phyloP scores from a whole-genome alignment of 2,329 filamentous ascomycete genomes.

The Trichoderma lentiforme region DNA sequence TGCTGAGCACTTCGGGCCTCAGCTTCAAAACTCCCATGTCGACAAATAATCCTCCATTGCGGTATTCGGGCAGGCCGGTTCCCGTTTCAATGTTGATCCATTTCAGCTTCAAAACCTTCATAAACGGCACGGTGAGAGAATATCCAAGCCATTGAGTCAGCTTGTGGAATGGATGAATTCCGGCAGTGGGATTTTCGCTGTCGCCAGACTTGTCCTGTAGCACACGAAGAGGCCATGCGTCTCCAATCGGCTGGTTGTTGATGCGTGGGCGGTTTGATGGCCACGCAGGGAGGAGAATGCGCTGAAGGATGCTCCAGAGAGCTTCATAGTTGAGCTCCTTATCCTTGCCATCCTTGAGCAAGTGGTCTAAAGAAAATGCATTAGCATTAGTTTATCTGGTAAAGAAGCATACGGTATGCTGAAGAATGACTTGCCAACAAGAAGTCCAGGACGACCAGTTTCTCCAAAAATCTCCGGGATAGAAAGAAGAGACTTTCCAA shows the following conservation, averaged over 20 bases:
- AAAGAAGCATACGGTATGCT: not conserved
- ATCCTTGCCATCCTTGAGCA: slow-evolving; percentile 30
- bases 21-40: slow-evolving; percentile 54
- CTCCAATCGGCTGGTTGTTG: slow-evolving; percentile 42
- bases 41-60: slow-evolving; percentile 68
- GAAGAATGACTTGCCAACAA: slow-evolving; percentile 40
- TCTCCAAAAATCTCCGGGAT: slow-evolving; percentile 40
- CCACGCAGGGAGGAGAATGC: slow-evolving; percentile 47
- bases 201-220: slow-evolving; percentile 4
- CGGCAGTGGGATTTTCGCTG: not conserved
- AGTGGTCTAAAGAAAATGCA: slow-evolving; percentile 34
- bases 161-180: slow-evolving; percentile 56
- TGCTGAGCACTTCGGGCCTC: slow-evolving; percentile 41
- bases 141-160: slow-evolving; percentile 73
- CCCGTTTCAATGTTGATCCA: slow-evolving; percentile 54
- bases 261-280: slow-evolving; percentile 50
- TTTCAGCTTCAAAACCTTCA: slow-evolving; percentile 47
- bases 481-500: slow-evolving; percentile 41
- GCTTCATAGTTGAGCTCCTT: slow-evolving; percentile 36
- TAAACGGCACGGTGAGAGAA: slow-evolving; percentile 65
- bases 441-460: slow-evolving; percentile 43
- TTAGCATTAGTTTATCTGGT: not conserved
- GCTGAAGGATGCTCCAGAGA: slow-evolving; percentile 44
- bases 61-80: slow-evolving; percentile 68
- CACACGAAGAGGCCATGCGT: slow-evolving; percentile 46